phyloP scores from a whole-genome alignment of 2,329 filamentous ascomycete genomes.

The Colletotrichum sp. region DNA sequence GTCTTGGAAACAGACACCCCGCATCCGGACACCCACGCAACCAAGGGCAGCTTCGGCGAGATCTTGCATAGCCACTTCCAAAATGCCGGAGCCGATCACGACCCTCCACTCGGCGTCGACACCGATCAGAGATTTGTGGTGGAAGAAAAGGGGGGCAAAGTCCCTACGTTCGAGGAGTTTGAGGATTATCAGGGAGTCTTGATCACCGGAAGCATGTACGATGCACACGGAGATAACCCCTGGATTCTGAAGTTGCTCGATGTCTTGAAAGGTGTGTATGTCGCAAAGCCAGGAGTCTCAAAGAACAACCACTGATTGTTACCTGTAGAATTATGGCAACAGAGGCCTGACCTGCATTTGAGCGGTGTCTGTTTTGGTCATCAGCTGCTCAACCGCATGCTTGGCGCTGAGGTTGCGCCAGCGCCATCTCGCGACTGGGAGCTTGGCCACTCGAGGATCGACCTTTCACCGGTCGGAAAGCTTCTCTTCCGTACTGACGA shows the following conservation, averaged over 20 bases:
- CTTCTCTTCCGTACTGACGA: slow-evolving; percentile 67
- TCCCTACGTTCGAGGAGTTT: slow-evolving; percentile 53
- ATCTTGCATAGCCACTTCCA: slow-evolving; percentile 57
- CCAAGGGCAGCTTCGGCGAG: slow-evolving; percentile 57
- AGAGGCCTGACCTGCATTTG: slow-evolving; percentile 57
- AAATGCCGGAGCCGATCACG: slow-evolving; percentile 53
- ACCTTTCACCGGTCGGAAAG: slow-evolving; percentile 68
- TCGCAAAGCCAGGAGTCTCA: no score
- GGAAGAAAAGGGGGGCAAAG: slow-evolving; percentile 47
- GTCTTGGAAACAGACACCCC: slow-evolving; percentile 64
- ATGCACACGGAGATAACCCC: slow-evolving; percentile 70
- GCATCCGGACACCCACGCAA: slow-evolving; percentile 52
- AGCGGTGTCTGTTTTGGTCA: slow-evolving; percentile 85
- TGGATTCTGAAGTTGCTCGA: slow-evolving; percentile 77
- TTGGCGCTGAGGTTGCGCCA: slow-evolving; percentile 70
- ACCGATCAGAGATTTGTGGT: slow-evolving; percentile 61
- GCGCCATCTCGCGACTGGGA: slow-evolving; percentile 74
- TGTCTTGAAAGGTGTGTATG: slow-evolving; percentile 46
- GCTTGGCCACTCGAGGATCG: slow-evolving; percentile 67
- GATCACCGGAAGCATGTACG: slow-evolving; percentile 71
- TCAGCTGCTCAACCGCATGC: slow-evolving; percentile 74
- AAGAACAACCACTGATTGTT: background rate
- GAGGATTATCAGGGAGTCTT: slow-evolving; percentile 75
- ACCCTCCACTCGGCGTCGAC: slow-evolving; percentile 58
- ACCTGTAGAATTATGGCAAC: slow-evolving; percentile 48